Base-by-base conservation (phyloP, 371 early-diverging fungal species). In the Rhizopus microsporus region DNA sequence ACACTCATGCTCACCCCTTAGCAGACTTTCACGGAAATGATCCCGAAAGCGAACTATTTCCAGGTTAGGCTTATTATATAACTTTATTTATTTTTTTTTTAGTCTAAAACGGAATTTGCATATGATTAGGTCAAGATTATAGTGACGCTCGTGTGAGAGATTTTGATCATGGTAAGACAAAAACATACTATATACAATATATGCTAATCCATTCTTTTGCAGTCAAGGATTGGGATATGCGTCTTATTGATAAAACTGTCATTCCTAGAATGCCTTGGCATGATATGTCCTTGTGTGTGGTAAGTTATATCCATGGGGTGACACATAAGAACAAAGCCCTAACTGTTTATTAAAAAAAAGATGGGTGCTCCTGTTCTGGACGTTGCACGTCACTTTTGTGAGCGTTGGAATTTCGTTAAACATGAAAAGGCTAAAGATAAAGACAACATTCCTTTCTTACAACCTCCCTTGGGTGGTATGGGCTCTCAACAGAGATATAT, bases 221-320 rank as follows among this genome's bases (percentile, higher is more conserved):
- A 80, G 88, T 93, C 51, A 78, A 84, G 61, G 63, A 81, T 31
- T 79, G 77, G 69, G 80, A 85, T 52, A 77, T 79, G 68, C 73
- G 77, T 32, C 65, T 89, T 30, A 83, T 92, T 50, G 84, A 90
- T 57, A 82, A 86, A 58, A 71, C 79, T 17, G 71, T 72, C 12
- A 76, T 83, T 37, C 86, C 94, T 16, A 86, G 97, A 63, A 93
- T 97, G 96, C 95, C 96, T 39, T 97, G 98, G 98, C 96, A 96
- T 74, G 97, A 97, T 57, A 84, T 96, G 29, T 88, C 89, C 7
- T 69, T 91, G 59, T 88, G 83, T 56, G 78, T 91, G 69, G 83
- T 75, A 67, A 55, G 71, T 81, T n/a, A 56, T 17, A 23, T 23
- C 23, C 23, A 23, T 23, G 23, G 23, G 23, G 29, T 65, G 42